A percentile compares a stretch with the other conserved stretches of the same genome.
phyloP scores from a whole-genome alignment of 208 protist genomes.

The Crithidia sp. region DNA sequence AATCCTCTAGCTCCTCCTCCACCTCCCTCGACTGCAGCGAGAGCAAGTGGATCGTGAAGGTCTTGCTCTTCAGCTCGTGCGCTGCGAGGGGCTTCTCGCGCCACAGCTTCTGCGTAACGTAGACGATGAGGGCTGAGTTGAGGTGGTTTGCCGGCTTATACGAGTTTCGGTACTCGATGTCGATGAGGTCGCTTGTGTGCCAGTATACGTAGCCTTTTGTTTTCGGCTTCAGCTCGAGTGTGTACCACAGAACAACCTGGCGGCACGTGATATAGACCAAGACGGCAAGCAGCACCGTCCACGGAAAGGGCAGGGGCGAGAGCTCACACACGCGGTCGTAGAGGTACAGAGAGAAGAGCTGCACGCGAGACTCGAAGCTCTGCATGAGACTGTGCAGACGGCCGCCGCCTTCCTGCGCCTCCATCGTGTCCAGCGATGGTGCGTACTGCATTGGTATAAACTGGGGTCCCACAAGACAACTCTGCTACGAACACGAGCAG shows the following conservation, averaged over 20 bases:
- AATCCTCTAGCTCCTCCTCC: neutral
- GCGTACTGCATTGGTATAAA: neutral
- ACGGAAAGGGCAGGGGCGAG: slow-evolving; percentile 21
- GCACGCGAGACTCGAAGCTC: slow-evolving; percentile 13
- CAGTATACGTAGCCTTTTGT: slow-evolving; percentile 30
- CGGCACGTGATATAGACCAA: slow-evolving; percentile 17
- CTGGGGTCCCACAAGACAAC: neutral
- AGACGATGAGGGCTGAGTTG: slow-evolving; percentile 14
- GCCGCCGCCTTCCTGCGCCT: neutral
- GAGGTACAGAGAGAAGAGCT: neutral
- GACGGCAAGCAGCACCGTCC: slow-evolving; percentile 1
- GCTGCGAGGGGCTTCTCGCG: slow-evolving; percentile 23
- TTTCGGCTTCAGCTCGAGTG: neutral
- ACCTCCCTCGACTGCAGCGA: slow-evolving; percentile 11
- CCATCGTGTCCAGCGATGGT: neutral
- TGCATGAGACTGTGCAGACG: slow-evolving; percentile 3
- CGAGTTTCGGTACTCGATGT: neutral
- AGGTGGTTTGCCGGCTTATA: slow-evolving; percentile 20
- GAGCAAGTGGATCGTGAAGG: slow-evolving; percentile 30
- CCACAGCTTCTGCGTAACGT: slow-evolving; percentile 31
- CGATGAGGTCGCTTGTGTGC: slow-evolving; percentile 18
- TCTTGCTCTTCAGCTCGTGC: slow-evolving; percentile 21
- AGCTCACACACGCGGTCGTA: slow-evolving; percentile 2
- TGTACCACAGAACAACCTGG: slow-evolving; percentile 17
- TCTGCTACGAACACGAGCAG: neutral